These are phyloP conservation scores for Sequoiadendron giganteum DNA, from an alignment of 75 land plant species.

Conservation along the genomic window DNA sequence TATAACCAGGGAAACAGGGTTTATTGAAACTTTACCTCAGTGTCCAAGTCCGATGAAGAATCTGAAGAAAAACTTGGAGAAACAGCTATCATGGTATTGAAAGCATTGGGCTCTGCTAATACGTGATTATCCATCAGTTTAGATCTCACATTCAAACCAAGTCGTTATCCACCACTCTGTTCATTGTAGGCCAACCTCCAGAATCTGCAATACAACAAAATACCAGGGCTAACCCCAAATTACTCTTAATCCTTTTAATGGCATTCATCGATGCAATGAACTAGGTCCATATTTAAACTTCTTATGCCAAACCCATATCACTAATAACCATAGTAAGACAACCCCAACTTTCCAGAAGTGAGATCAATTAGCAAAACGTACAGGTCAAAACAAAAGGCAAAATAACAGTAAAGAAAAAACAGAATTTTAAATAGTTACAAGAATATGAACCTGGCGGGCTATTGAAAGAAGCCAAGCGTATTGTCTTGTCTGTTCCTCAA, in stretches of 20 bases:
- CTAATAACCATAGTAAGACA: neutral
- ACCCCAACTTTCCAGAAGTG: neutral
- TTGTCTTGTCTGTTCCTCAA: neutral
- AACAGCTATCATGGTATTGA: conserved; percentile 37
- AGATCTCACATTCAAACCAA: conserved; percentile 42
- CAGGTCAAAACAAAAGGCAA: neutral
- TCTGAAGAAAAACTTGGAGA: conserved; percentile 34
- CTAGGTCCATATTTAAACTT: neutral
- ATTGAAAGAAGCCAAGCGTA: conserved; percentile 1
- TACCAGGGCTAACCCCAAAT: neutral
- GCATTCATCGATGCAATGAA: neutral
- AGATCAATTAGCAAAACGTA: neutral
- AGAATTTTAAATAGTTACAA: neutral
- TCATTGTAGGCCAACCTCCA: neutral
- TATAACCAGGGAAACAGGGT: neutral
- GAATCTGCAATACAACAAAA: neutral
- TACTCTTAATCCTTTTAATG: neutral
- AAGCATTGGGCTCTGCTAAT: conserved; percentile 25
- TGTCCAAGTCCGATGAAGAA: conserved; percentile 54
- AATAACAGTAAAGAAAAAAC: neutral
- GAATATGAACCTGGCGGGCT: neutral
- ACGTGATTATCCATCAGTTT: conserved; percentile 24
- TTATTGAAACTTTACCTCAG: conserved; percentile 29
- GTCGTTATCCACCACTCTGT: conserved; percentile 54
- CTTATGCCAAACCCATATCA: neutral